Evolutionary conservation across 495 filamentous ascomycete species (phyloP).

Genomic region (Penicillium lagena): DNA sequence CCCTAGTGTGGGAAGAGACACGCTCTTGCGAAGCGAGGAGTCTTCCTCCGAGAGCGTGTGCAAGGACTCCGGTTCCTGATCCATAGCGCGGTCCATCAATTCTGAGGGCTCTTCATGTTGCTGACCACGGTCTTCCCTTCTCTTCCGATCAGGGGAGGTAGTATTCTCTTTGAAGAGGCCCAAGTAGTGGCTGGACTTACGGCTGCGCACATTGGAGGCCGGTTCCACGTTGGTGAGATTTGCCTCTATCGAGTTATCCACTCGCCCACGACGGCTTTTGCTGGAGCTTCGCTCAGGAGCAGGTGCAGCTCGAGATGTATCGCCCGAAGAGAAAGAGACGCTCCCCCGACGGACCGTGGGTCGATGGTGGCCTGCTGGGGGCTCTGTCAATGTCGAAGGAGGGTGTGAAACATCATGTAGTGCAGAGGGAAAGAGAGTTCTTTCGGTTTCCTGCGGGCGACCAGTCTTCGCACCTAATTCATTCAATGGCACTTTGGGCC

Average conservation of each 20-base stretch:
- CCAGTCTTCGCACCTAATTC: constrained; percentile 16
- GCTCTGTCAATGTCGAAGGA: constrained; percentile 11
- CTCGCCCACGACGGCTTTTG: constrained; percentile 40
- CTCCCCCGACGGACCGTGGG: constrained; percentile 11
- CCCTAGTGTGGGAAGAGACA: constrained; percentile 26
- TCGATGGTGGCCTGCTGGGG: constrained; percentile 11
- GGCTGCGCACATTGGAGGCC: constrained; percentile 68
- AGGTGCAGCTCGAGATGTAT: constrained; percentile 4
- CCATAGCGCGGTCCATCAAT: constrained; percentile 7
- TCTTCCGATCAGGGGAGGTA: constrained; percentile 42
- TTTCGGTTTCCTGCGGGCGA: constrained; percentile 17
- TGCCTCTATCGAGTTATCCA: constrained; percentile 82
- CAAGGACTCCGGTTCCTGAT: constrained; percentile 4
- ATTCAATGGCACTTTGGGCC: constrained; percentile 14
- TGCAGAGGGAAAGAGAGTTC: constrained; percentile 23
- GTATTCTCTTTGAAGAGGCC: constrained; percentile 91
- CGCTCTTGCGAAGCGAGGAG: constrained; percentile 19
- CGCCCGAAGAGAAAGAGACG: constrained; percentile 13
- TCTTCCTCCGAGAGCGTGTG: constrained; percentile 9
- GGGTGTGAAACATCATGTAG: constrained; percentile 22
- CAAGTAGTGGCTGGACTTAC: constrained; percentile 89
- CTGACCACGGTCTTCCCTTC: constrained; percentile 28
- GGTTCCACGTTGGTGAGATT: constrained; percentile 70
- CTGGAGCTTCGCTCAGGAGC: constrained; percentile 34
- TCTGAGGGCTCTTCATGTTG: constrained; percentile 23